A percentile compares a stretch with the other conserved stretches of the same genome.
These are phyloP conservation scores for Penicillium sp. DNA, from an alignment of 2,329 filamentous ascomycete species.

Conservation along the genomic window DNA sequence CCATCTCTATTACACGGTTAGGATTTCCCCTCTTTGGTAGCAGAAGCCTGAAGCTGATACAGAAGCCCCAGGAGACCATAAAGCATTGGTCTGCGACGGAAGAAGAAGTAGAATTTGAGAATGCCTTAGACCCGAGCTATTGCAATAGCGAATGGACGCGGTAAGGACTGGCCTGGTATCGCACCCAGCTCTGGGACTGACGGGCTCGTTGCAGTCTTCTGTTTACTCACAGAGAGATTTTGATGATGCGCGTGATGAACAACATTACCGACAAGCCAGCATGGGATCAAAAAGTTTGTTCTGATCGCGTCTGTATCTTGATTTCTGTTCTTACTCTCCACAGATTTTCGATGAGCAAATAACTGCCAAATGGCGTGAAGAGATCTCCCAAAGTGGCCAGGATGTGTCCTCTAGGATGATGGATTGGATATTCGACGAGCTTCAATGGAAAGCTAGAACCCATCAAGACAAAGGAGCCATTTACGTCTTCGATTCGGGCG, in stretches of 20 bases:
- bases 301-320: background rate
- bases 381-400: conserved; percentile 20
- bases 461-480: conserved; percentile 43
- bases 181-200: background rate
- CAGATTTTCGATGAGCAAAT: conserved; percentile 38
- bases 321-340: background rate
- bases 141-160: background rate
- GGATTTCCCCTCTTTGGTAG: background rate
- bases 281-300: conserved; percentile 43
- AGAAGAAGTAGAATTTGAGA: background rate
- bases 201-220: background rate
- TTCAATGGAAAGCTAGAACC: conserved; percentile 49
- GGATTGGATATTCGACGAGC: conserved; percentile 47
- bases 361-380: conserved; percentile 34
- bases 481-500: conserved; percentile 45
- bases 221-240: conserved; percentile 26
- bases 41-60: background rate
- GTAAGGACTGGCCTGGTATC: background rate
- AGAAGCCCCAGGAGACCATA: background rate
- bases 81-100: too few species aligned
- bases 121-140: background rate
- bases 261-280: conserved; percentile 44
- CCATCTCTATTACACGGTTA: background rate
- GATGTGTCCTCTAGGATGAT: conserved; percentile 37
- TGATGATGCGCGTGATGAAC: conserved; percentile 46